Evolutionary conservation across 768 basidiomycete genomes (phyloP).

Genomic region (Exidia glandulosa): DNA sequence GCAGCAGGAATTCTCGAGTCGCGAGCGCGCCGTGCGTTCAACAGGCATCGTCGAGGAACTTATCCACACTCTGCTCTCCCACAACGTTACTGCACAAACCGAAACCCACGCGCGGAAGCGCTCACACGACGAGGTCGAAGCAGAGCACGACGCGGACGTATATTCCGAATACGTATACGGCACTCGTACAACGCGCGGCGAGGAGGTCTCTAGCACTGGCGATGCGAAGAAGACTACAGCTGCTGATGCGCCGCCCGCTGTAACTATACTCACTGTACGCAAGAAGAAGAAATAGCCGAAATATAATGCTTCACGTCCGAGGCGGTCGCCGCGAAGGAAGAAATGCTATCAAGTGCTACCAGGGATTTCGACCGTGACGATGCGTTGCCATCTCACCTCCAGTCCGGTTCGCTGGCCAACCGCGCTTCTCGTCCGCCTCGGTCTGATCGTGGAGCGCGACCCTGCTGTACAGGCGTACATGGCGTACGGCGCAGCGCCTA

Average conservation of each 20-base stretch:
- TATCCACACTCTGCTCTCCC: neutral
- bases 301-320: too few relatives aligned
- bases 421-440: too few relatives aligned
- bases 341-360: too few relatives aligned
- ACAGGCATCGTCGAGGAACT: slow-evolving; percentile 57
- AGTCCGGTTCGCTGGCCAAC: too few relatives aligned
- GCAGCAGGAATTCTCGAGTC: slow-evolving; percentile 66
- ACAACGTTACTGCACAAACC: neutral
- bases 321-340: too few relatives aligned
- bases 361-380: too few relatives aligned
- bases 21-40: slow-evolving; percentile 50
- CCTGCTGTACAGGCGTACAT: too few relatives aligned
- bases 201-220: neutral
- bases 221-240: slow-evolving; percentile 1
- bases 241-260: slow-evolving; percentile 17
- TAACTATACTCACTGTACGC: slow-evolving; percentile 52
- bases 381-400: too few relatives aligned
- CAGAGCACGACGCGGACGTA: neutral
- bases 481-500: too few relatives aligned
- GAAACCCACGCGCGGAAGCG: neutral
- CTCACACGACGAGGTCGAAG: neutral
- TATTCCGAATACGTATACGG: neutral
- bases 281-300: slow-evolving; percentile 36
- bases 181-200: neutral
- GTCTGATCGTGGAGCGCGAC: too few relatives aligned